Conservation (phyloP, 768 basidiomycete species). For the Ephemerocybe angulata region DNA sequence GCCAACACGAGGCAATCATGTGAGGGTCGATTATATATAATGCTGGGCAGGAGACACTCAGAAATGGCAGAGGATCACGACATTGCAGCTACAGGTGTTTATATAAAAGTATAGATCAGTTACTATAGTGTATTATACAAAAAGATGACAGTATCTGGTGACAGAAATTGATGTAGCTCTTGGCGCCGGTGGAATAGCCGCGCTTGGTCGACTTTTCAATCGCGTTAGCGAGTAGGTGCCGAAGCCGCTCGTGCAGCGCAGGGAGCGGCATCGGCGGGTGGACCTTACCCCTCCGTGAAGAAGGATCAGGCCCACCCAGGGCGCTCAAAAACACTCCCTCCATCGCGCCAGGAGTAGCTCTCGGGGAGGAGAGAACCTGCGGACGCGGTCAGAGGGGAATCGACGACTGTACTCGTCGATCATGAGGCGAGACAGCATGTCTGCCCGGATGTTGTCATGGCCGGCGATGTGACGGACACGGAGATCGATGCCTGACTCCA, state of each 20-base stretch:
- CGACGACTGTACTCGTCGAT: constrained; percentile 10
- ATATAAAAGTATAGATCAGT: too few species aligned
- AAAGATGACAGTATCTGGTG: too few species aligned
- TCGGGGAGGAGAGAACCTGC: constrained; percentile 15
- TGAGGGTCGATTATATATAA: too few species aligned
- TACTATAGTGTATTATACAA: too few species aligned
- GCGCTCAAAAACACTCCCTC: constrained; percentile 17
- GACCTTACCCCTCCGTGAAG: not conserved
- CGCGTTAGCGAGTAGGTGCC: constrained; percentile 17
- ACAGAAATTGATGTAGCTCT: too few species aligned
- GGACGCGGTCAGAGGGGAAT: constrained; percentile 12
- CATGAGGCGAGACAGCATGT: constrained; percentile 15
- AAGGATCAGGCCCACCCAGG: constrained; percentile 9
- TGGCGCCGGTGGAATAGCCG: constrained; percentile 20
- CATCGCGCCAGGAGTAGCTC: constrained; percentile 17
- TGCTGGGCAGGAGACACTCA: too few species aligned
- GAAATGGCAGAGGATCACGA: too few species aligned
- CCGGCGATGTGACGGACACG: constrained; percentile 16
- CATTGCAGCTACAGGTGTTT: too few species aligned
- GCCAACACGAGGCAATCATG: too few species aligned
- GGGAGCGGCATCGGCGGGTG: constrained; percentile 12
- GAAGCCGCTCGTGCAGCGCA: constrained; percentile 14
- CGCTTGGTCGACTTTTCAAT: constrained; percentile 15
- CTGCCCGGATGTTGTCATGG: constrained; percentile 14
- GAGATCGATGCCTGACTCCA: constrained; percentile 15